These are phyloP conservation scores for Phytophthora palmivora DNA, from an alignment of 352 stramenopile genomes.

Conservation along the genomic window DNA sequence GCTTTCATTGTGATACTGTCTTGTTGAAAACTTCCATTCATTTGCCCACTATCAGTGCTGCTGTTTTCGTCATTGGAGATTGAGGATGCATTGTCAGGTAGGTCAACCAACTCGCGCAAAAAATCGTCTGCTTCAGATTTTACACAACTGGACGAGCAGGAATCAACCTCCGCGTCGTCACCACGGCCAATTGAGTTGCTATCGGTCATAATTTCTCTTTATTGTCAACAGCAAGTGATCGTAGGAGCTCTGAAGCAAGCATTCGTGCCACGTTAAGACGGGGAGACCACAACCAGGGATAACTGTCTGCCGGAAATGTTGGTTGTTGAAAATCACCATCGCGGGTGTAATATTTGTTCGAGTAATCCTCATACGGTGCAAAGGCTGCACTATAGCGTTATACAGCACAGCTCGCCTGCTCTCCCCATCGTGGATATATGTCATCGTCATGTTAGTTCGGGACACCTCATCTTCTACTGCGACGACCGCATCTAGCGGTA, in stretches of 20 bases:
- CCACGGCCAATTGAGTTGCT: not conserved
- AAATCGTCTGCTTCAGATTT: not conserved
- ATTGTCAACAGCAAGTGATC: constrained; percentile 13
- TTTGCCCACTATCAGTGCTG: not conserved
- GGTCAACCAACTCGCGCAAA: not conserved
- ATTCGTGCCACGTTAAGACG: constrained; percentile 35
- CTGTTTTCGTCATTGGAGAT: constrained; percentile 1
- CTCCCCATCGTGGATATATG: constrained; percentile 36
- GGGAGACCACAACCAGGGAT: constrained; percentile 56
- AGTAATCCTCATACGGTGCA: constrained; percentile 56
- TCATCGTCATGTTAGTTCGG: constrained; percentile 39
- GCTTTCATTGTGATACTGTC: constrained; percentile 9
- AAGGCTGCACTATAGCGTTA: constrained; percentile 39
- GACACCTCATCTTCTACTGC: constrained; percentile 13
- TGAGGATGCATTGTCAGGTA: not conserved
- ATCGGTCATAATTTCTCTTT: constrained; percentile 1
- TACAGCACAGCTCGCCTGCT: constrained; percentile 30
- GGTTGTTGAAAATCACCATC: constrained; percentile 41
- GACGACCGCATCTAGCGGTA: constrained; percentile 27
- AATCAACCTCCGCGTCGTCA: not conserved
- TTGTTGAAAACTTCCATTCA: not conserved
- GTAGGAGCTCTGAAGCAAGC: constrained; percentile 37
- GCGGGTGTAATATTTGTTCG: constrained; percentile 49
- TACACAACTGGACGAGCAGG: constrained; percentile 9
- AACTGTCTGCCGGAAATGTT: constrained; percentile 49